phyloP scores from a whole-genome alignment of 192 early-diverging fungal genomes.

The Backusella sp. region DNA sequence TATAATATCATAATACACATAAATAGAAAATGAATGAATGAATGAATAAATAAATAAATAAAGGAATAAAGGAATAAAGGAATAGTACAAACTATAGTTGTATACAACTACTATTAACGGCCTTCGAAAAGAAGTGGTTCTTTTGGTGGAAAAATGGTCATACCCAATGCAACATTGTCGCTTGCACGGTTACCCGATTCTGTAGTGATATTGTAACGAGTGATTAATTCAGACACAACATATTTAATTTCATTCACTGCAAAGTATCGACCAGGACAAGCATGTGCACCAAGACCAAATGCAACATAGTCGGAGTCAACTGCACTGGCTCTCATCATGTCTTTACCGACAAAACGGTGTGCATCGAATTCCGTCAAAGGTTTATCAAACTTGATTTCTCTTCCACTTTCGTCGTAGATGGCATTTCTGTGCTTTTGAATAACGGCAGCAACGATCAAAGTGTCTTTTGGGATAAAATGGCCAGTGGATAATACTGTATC shows the following conservation, averaged over 20 bases:
- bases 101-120: background rate
- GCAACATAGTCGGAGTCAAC: conserved; percentile 11
- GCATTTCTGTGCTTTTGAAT: conserved; percentile 5
- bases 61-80: background rate
- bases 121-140: conserved; percentile 13
- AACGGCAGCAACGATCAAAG: conserved; percentile 4
- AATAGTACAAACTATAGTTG: background rate
- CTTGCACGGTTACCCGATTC: conserved; percentile 15
- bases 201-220: conserved; percentile 9
- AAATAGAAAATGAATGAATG: background rate
- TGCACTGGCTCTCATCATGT: conserved; percentile 8
- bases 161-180: conserved; percentile 10
- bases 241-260: conserved; percentile 28
- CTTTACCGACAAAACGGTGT: conserved; percentile 14
- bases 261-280: conserved; percentile 35
- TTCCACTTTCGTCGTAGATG: background rate
- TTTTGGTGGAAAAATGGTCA: conserved; percentile 10
- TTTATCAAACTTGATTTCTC: background rate
- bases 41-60: too few species aligned
- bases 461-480: conserved; percentile 14
- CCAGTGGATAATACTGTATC: conserved; percentile 10
- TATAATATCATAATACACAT: background rate
- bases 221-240: conserved; percentile 8
- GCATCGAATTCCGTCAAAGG: conserved; percentile 22
- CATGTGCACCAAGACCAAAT: conserved; percentile 33